phyloP scores from a whole-genome alignment of 2,329 filamentous ascomycete species.

The Paracamarosporium sp. region DNA sequence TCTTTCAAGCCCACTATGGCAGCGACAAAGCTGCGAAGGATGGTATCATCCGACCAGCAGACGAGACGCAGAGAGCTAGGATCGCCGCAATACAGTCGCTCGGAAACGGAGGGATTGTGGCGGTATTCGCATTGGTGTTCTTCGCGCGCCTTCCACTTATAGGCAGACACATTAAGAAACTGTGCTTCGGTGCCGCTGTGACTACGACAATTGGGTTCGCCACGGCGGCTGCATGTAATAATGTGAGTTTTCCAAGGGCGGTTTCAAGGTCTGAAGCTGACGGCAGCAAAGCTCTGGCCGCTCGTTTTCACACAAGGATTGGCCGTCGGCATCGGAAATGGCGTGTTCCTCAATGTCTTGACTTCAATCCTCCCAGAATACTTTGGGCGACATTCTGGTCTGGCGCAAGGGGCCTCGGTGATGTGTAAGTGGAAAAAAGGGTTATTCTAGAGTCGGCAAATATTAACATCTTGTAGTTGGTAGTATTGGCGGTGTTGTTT shows the following conservation, averaged over 20 bases:
- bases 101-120: constrained; percentile 26
- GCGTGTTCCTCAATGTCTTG: constrained; percentile 54
- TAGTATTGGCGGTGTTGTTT: constrained; percentile 21
- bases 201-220: constrained; percentile 22
- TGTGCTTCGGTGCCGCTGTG: constrained; percentile 21
- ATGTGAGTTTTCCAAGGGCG: constrained; percentile 16
- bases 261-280: constrained; percentile 6
- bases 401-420: constrained; percentile 26
- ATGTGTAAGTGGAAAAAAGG: constrained; percentile 13
- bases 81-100: constrained; percentile 28
- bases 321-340: constrained; percentile 53
- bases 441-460: background rate
- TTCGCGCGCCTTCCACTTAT: constrained; percentile 24
- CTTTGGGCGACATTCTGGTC: constrained; percentile 55
- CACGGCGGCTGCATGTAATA: constrained; percentile 19
- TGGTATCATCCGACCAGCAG: constrained; percentile 16
- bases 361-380: constrained; percentile 58
- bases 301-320: constrained; percentile 55
- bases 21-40: constrained; percentile 16
- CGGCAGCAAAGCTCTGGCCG: constrained; percentile 40
- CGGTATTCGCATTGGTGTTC: constrained; percentile 23
- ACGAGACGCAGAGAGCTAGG: constrained; percentile 15
- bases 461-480: constrained; percentile 15
- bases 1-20: constrained; percentile 33
- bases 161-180: constrained; percentile 20